A percentile compares a stretch with the other conserved stretches of the same genome.
These are phyloP conservation scores for Cicer pinnatifidum DNA, from an alignment of 306 rosid species.

Conservation along the genomic window DNA sequence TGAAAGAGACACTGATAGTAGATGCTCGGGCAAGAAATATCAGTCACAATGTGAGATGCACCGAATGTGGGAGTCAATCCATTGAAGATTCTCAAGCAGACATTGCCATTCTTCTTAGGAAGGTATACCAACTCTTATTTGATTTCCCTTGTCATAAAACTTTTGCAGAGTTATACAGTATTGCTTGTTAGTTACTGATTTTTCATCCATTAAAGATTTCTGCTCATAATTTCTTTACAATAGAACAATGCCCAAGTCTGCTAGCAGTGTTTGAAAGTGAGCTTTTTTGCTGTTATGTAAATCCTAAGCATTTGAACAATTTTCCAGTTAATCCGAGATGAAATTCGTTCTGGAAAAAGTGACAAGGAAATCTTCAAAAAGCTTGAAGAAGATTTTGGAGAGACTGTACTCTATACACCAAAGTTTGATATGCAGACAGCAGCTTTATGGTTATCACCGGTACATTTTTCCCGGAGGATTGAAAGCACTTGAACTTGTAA, in stretches of 20 bases:
- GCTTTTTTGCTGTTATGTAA: constrained; percentile 25
- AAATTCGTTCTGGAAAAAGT: constrained; percentile 70
- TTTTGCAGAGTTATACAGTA: neutral
- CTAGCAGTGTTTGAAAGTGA: constrained; percentile 16
- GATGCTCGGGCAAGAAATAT: constrained; percentile 88
- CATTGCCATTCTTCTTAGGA: constrained; percentile 91
- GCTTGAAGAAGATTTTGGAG: constrained; percentile 87
- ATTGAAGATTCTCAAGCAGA: constrained; percentile 98
- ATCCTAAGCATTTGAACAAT: constrained; percentile 37
- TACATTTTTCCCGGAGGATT: constrained; percentile 33
- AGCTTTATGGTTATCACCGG: constrained; percentile 91
- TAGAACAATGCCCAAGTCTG: constrained; percentile 2
- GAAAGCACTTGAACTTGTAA: constrained; percentile 22
- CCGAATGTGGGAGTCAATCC: constrained; percentile 97
- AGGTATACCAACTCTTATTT: constrained; percentile 52
- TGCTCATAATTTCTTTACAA: neutral
- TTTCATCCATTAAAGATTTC: neutral
- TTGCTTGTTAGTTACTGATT: neutral
- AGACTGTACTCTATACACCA: constrained; percentile 78
- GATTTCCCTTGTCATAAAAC: neutral
- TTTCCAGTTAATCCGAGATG: constrained; percentile 86
- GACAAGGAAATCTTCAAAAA: constrained; percentile 84
- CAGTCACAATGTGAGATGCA: constrained; percentile 93
- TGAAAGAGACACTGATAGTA: constrained; percentile 59
- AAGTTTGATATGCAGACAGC: constrained; percentile 97